A percentile compares a stretch with the other conserved stretches of the same genome.
phyloP scores from a whole-genome alignment of 257 asterid species.

The Solanum arcanum region DNA sequence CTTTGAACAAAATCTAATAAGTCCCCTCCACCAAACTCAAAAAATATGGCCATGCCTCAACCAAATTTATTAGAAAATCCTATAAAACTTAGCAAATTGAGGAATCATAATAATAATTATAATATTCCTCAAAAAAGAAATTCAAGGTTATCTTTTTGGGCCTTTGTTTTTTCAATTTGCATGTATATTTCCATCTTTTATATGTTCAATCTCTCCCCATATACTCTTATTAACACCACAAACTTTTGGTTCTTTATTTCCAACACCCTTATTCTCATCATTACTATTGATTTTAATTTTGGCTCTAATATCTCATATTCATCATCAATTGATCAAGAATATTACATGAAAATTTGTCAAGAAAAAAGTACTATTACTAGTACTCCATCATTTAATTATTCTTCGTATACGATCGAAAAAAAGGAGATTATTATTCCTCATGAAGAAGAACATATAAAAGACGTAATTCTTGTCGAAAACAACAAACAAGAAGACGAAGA shows the following conservation, averaged over 20 bases:
- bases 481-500: background rate
- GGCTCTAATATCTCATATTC: constrained; percentile 24
- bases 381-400: background rate
- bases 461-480: background rate
- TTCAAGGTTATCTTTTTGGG: constrained; percentile 31
- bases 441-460: constrained; percentile 22
- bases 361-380: background rate
- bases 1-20: background rate
- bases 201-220: constrained; percentile 42
- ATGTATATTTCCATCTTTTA: constrained; percentile 39
- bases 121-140: constrained; percentile 13
- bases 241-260: constrained; percentile 61
- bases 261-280: constrained; percentile 54
- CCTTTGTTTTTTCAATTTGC: constrained; percentile 14
- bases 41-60: constrained; percentile 15
- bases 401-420: background rate
- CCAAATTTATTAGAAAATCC: constrained; percentile 8
- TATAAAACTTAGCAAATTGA: constrained; percentile 10
- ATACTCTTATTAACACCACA: constrained; percentile 33
- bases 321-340: constrained; percentile 17
- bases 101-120: background rate
- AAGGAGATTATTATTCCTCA: background rate
- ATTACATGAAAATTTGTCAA: constrained; percentile 1
- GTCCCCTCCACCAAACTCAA: background rate
- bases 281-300: constrained; percentile 43